phyloP scores from a whole-genome alignment of 2,329 filamentous ascomycete genomes.

The Myotisia sp. region DNA sequence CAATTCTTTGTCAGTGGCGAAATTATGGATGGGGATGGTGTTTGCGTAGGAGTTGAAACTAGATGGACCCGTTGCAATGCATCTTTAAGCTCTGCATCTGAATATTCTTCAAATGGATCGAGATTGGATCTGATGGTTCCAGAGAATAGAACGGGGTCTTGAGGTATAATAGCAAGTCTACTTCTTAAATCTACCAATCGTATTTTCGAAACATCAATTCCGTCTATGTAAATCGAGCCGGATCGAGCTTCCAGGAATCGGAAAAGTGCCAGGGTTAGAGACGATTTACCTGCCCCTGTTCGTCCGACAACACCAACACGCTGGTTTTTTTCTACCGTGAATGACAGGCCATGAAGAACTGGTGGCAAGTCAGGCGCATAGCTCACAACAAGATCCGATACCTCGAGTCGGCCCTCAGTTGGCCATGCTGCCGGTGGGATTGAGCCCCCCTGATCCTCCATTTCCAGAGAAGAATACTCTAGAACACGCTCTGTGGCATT shows the following conservation, averaged over 20 bases:
- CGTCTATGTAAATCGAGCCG: slow-evolving; percentile 56
- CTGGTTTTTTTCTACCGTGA: slow-evolving; percentile 52
- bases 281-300: slow-evolving; percentile 66
- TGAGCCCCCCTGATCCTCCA: slow-evolving; percentile 48
- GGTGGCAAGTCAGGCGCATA: slow-evolving; percentile 60
- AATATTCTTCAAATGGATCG: slow-evolving; percentile 59
- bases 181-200: slow-evolving; percentile 55
- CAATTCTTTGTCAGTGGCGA: neutral
- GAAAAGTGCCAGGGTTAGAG: slow-evolving; percentile 60
- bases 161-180: slow-evolving; percentile 67
- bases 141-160: slow-evolving; percentile 69
- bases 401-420: slow-evolving; percentile 55
- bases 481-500: slow-evolving; percentile 62
- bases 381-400: slow-evolving; percentile 55
- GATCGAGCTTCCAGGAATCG: slow-evolving; percentile 57
- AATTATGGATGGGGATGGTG: neutral
- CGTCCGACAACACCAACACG: slow-evolving; percentile 63
- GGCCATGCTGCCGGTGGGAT: slow-evolving; percentile 61
- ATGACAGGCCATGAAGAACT: slow-evolving; percentile 55
- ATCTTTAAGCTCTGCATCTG: slow-evolving; percentile 54
- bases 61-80: slow-evolving; percentile 58
- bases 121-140: slow-evolving; percentile 64
- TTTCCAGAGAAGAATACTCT: slow-evolving; percentile 57
- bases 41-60: slow-evolving; percentile 30
- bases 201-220: slow-evolving; percentile 58